Evolutionary conservation across 768 basidiomycete species (phyloP).

Genomic region (Mycena pura): DNA sequence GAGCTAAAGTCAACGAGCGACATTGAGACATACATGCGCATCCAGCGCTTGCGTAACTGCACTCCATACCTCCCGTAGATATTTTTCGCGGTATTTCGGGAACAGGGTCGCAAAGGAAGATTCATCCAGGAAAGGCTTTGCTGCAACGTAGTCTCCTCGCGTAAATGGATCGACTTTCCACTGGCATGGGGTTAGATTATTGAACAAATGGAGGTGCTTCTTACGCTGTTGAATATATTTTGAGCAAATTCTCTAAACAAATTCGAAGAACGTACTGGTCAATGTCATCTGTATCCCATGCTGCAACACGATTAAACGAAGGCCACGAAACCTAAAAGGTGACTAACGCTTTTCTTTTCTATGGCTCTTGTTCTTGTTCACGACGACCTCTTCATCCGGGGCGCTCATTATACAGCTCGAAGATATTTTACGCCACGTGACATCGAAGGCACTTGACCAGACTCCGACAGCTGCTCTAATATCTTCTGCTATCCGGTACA

Average conservation of each 20-base stretch:
- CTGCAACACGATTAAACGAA: constrained; percentile 49
- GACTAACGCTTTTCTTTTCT: constrained; percentile 94
- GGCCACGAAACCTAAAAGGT: not conserved
- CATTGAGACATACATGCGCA: constrained; percentile 59
- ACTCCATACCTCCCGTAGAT: constrained; percentile 93
- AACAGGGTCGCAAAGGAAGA: constrained; percentile 98
- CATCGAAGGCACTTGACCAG: not conserved
- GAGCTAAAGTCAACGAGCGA: not conserved
- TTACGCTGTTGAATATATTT: constrained; percentile 47
- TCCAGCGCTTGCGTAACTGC: constrained; percentile 88
- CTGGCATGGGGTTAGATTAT: constrained; percentile 40
- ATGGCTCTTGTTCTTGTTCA: constrained; percentile 88
- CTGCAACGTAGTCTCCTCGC: constrained; percentile 76
- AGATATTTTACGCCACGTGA: constrained; percentile 2
- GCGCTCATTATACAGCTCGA: constrained; percentile 32
- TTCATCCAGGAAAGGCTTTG: constrained; percentile 85
- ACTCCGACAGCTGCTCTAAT: not conserved
- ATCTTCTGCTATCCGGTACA: constrained; percentile 11
- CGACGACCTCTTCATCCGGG: constrained; percentile 52
- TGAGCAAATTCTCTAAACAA: constrained; percentile 2
- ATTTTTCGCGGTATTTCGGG: constrained; percentile 98
- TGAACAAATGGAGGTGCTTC: constrained; percentile 18
- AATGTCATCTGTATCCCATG: constrained; percentile 99
- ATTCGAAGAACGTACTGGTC: constrained; percentile 77
- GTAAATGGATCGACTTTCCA: constrained; percentile 91